Conservation (phyloP, 2,329 filamentous ascomycete genomes). For the Colletotrichum navitas region DNA sequence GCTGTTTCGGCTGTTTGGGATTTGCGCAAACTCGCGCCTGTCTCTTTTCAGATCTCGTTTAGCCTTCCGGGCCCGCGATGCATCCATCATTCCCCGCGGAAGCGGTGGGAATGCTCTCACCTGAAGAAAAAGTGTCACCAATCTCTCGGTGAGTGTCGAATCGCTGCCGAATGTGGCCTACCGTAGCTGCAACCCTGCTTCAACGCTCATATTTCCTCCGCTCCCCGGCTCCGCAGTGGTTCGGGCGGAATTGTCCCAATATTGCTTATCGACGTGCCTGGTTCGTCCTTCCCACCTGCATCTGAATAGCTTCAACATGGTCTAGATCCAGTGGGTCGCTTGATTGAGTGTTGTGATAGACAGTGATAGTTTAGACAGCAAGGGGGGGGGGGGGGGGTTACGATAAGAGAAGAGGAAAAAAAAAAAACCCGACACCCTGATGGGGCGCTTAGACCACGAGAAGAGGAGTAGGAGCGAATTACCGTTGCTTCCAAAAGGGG, state of each 20-base stretch:
- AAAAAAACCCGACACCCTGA: conserved; percentile 7
- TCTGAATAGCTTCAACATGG: conserved; percentile 26
- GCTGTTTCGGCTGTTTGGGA: conserved; percentile 14
- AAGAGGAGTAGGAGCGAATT: conserved; percentile 16
- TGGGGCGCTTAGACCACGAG: conserved; percentile 22
- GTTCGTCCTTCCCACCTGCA: neutral
- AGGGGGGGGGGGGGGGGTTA: conserved; percentile 5
- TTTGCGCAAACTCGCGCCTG: neutral
- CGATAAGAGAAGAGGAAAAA: neutral
- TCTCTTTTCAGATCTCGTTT: conserved; percentile 7
- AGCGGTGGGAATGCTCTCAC: conserved; percentile 2
- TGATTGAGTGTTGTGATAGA: neutral
- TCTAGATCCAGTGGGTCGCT: conserved; percentile 29
- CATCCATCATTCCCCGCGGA: conserved; percentile 5
- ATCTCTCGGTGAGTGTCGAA: conserved; percentile 28
- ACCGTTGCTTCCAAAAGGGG: neutral
- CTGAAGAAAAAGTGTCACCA: conserved; percentile 9
- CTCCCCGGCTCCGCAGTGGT: conserved; percentile 20
- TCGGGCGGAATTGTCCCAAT: neutral
- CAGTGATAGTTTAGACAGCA: neutral
- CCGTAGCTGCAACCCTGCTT: neutral
- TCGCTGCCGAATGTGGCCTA: conserved; percentile 4
- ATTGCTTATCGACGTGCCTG: neutral
- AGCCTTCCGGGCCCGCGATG: neutral
- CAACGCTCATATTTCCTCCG: neutral